Base-by-base conservation (phyloP, 805 yeast genomes). In the Priceomyces castillae region DNA sequence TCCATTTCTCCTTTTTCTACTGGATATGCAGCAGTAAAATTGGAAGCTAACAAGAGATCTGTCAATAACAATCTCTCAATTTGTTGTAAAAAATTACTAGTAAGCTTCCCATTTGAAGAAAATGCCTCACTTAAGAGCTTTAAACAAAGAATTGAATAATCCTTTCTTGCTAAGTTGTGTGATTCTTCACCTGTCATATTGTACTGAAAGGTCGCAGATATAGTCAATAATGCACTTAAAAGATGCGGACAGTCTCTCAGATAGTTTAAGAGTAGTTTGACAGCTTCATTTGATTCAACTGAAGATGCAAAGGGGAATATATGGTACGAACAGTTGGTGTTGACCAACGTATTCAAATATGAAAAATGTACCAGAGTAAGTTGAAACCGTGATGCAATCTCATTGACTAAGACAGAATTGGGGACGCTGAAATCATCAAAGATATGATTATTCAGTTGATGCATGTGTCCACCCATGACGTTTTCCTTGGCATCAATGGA, bases 61-160 rank as follows among this genome's bases (percentile, higher is more conserved):
- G 90, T 83, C 15, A 84, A 58, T 3, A 84, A 67, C 41, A 84
- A 70, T 0, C 86, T 77, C 49, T 82, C 90, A n/a, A 82, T 77
- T 52, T 80, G 80, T 35, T 71, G 53, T 2, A 61, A 44, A 14
- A 71, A 41, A 68, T 54, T 44, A 39, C 47, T 39, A 36, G 46
- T 34, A 14, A 40, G 16, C 20, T 41, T 33, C 31, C 46, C 46
- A 12, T 37, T 73, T 62, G 60, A 69, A 57, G 63, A 72, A 56
- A 57, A 47, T 18, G 64, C 74, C 12, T 72, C 70, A 18, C 82
- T 78, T 16, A 84, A 60, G 1, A 78, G 64, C 43, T 73, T 73
- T 43, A 84, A 61, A 54, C 89, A 82, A 25, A 74, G 73, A 4
- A 82, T 74, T 22, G 82, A 61, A 52, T 84, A 84, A 16, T 76